Conservation (phyloP, 1,284 basidiomycete species). For the Nidula niveotomentosa region DNA sequence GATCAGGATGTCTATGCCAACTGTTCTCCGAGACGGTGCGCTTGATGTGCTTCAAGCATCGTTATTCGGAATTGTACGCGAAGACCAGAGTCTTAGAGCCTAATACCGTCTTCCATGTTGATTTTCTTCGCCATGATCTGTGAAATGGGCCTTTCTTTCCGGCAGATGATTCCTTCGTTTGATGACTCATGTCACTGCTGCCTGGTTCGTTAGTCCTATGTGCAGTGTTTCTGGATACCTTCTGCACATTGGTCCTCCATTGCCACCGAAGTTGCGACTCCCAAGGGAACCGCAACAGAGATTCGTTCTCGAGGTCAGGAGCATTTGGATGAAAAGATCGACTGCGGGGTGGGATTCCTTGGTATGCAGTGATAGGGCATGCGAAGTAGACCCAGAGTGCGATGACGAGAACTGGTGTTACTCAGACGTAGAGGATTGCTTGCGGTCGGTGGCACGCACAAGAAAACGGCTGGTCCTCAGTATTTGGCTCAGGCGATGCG, state of each 20-base stretch:
- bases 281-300: slow-evolving; percentile 35
- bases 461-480: slow-evolving; percentile 8
- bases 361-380: neutral
- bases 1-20: slow-evolving; percentile 19
- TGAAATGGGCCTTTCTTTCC: neutral
- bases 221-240: too few relatives aligned
- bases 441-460: slow-evolving; percentile 15
- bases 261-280: slow-evolving; percentile 30
- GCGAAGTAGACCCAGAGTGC: neutral
- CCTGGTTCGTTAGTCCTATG: slow-evolving; percentile 3
- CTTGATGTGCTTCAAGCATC: neutral
- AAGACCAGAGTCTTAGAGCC: slow-evolving; percentile 23
- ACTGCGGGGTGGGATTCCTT: slow-evolving; percentile 5
- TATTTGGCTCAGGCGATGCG: slow-evolving; percentile 7
- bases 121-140: neutral
- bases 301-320: slow-evolving; percentile 34
- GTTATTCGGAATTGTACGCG: slow-evolving; percentile 15
- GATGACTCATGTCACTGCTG: slow-evolving; percentile 14
- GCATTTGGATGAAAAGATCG: slow-evolving; percentile 9
- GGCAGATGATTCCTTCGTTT: neutral
- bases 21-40: slow-evolving; percentile 9
- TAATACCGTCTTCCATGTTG: slow-evolving; percentile 13
- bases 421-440: slow-evolving; percentile 2
- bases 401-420: neutral
- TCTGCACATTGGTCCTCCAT: slow-evolving; percentile 15